phyloP scores from a whole-genome alignment of 163 green algal genomes.

The Smithsoniella earleae region DNA sequence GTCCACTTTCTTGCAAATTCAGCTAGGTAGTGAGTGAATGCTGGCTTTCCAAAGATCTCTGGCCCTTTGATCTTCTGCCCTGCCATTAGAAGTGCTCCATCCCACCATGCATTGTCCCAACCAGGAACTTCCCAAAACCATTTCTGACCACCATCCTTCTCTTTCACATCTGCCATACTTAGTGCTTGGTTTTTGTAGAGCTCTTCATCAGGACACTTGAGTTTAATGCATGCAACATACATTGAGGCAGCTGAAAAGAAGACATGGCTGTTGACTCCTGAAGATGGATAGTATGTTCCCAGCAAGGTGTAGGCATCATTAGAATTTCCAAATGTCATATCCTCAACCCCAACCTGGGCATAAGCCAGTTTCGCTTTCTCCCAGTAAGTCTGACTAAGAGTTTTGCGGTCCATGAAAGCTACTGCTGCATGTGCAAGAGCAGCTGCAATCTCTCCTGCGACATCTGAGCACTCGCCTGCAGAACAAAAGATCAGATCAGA shows the following conservation, averaged over 20 bases:
- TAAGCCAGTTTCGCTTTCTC: background rate
- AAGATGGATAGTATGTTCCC: conserved; percentile 22
- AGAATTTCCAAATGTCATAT: conserved; percentile 11
- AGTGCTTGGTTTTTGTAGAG: background rate
- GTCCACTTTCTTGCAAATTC: conserved; percentile 11
- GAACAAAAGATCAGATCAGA: background rate
- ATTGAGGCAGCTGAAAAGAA: conserved; percentile 27
- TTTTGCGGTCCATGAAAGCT: background rate
- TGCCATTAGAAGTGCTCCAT: conserved; percentile 9
- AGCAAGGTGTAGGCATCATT: background rate
- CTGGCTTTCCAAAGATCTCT: conserved; percentile 24
- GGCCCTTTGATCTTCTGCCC: background rate
- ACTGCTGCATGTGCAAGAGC: conserved; percentile 18
- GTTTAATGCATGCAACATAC: background rate
- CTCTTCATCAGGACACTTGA: background rate
- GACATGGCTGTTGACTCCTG: conserved; percentile 13
- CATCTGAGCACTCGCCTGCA: conserved; percentile 26
- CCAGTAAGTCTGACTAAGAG: background rate
- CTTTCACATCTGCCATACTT: background rate
- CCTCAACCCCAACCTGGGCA: background rate
- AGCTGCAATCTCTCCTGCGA: conserved; percentile 19
- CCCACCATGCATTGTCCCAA: conserved; percentile 30
- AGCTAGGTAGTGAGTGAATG: conserved; percentile 1
- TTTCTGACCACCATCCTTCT: conserved; percentile 16
- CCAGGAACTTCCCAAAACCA: conserved; percentile 27